A percentile compares a stretch with the other conserved stretches of the same genome.
Conservation (phyloP, 257 asterid species). For the Gynochthodes officinalis region DNA sequence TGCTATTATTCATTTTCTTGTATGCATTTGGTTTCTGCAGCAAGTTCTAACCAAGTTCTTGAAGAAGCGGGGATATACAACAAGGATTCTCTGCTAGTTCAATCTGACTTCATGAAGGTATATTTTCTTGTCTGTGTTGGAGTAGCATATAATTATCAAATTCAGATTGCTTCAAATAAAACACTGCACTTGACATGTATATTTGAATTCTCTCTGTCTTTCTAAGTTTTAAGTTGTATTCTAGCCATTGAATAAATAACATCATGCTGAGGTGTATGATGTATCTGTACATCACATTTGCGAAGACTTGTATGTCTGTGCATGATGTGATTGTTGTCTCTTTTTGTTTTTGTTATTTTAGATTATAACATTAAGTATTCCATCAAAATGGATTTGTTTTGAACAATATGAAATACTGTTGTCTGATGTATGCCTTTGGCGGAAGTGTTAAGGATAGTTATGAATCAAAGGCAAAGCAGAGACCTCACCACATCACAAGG, state of each 20-base stretch:
- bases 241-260: neutral
- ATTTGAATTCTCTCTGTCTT: neutral
- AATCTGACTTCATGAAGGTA: conserved; percentile 81
- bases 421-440: neutral
- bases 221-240: neutral
- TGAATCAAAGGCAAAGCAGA: neutral
- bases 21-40: conserved; percentile 31
- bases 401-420: neutral
- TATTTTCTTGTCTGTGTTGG: neutral
- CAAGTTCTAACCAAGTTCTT: conserved; percentile 69
- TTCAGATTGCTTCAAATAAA: neutral
- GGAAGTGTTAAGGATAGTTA: neutral
- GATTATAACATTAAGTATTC: neutral
- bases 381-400: neutral
- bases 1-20: conserved; percentile 18
- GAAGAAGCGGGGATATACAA: conserved; percentile 90
- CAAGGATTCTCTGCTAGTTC: conserved; percentile 60
- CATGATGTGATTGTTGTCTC: neutral
- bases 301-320: neutral
- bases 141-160: neutral
- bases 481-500: neutral
- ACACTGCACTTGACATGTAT: neutral
- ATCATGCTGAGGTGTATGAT: conserved; percentile 2
- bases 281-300: neutral
- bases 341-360: neutral